These are phyloP conservation scores for Starmera amethionina DNA, from an alignment of 805 yeast genomes.

Conservation along the genomic window DNA sequence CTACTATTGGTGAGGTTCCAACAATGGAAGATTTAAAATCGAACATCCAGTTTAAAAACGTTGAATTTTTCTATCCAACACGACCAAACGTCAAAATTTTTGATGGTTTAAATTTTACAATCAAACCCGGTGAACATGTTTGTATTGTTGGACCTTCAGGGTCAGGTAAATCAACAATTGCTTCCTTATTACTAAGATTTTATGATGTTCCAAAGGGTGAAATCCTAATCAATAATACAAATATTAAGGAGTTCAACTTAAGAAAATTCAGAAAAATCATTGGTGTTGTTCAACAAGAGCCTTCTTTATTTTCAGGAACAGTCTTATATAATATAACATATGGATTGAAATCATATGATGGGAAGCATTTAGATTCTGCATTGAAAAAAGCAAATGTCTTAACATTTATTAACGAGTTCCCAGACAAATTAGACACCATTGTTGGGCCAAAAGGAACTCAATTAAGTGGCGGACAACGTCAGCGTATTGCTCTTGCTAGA, in stretches of 20 bases:
- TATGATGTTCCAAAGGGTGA: slow-evolving; percentile 69
- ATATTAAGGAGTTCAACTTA: slow-evolving; percentile 56
- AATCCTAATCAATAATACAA: slow-evolving; percentile 53
- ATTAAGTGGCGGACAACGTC: slow-evolving; percentile 92
- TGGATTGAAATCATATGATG: slow-evolving; percentile 49
- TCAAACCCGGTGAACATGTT: slow-evolving; percentile 75
- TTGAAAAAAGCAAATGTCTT: slow-evolving; percentile 63
- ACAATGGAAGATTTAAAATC: slow-evolving; percentile 22
- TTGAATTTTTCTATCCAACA: slow-evolving; percentile 75
- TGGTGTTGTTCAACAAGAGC: slow-evolving; percentile 94
- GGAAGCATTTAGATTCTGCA: slow-evolving; percentile 52
- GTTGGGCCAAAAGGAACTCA: slow-evolving; percentile 87
- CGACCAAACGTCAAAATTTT: slow-evolving; percentile 66
- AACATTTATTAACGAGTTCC: slow-evolving; percentile 61
- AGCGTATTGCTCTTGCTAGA: slow-evolving; percentile 84
- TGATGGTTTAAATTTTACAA: slow-evolving; percentile 43
- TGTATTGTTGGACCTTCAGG: slow-evolving; percentile 98
- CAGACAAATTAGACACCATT: slow-evolving; percentile 69
- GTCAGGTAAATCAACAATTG: slow-evolving; percentile 86
- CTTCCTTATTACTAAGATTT: slow-evolving; percentile 69
- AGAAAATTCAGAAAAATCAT: slow-evolving; percentile 62
- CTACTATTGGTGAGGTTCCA: slow-evolving; percentile 48
- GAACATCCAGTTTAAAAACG: slow-evolving; percentile 49
- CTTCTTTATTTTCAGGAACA: slow-evolving; percentile 79
- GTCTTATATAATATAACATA: slow-evolving; percentile 76